Evolutionary conservation across 352 stramenopile genomes (phyloP).

Genomic region (Phytophthora citricola): DNA sequence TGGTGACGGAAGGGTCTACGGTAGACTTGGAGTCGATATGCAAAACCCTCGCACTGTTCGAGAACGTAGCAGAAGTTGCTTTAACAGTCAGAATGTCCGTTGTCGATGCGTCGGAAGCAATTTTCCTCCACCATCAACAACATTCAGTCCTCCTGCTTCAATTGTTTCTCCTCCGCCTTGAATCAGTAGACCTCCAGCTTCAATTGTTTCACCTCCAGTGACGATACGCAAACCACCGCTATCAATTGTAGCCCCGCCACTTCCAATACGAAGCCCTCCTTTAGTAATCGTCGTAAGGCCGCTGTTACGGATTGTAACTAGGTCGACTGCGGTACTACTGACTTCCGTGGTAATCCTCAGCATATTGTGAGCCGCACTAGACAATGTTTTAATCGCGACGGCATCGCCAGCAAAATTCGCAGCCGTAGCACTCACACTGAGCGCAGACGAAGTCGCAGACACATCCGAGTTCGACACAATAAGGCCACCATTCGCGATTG

Average conservation of each 20-base stretch:
- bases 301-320: constrained; percentile 56
- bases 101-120: constrained; percentile 20
- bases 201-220: constrained; percentile 45
- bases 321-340: constrained; percentile 16
- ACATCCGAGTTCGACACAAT: constrained; percentile 38
- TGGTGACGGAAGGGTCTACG: constrained; percentile 11
- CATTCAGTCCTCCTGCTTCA: constrained; percentile 33
- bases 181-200: constrained; percentile 45
- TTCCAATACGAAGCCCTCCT: constrained; percentile 44
- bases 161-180: constrained; percentile 48
- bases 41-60: constrained; percentile 22
- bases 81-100: constrained; percentile 34
- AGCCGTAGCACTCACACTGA: constrained; percentile 38
- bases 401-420: constrained; percentile 44
- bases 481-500: constrained; percentile 51
- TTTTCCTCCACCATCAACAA: constrained; percentile 44
- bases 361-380: constrained; percentile 49
- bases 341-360: constrained; percentile 41
- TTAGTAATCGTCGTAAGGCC: constrained; percentile 55
- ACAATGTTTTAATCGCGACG: constrained; percentile 46
- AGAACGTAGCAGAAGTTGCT: constrained; percentile 29
- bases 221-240: constrained; percentile 50
- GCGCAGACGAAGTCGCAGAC: constrained; percentile 22
- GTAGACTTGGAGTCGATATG: constrained; percentile 30
- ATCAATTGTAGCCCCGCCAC: constrained; percentile 51